Evolutionary conservation across 208 protist species (phyloP).

Genomic region (Acanthamoeba lugdunensis): DNA sequence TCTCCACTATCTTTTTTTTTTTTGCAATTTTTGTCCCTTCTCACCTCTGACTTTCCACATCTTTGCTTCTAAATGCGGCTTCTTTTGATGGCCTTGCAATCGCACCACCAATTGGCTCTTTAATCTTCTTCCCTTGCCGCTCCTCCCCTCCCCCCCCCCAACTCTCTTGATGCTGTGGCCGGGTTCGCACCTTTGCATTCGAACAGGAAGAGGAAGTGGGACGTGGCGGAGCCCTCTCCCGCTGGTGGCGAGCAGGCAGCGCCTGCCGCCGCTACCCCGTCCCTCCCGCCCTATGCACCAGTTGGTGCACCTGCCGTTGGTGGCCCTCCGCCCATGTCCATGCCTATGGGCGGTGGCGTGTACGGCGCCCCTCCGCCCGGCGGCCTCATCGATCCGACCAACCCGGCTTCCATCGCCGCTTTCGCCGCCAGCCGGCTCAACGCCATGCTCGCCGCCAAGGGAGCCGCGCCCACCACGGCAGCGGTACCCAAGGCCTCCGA

Average conservation of each 20-base stretch:
- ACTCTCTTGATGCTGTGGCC: not conserved
- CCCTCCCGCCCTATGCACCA: too few species aligned
- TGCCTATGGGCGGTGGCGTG: not conserved
- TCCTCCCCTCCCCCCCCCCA: not conserved
- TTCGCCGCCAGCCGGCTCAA: conserved; percentile 22
- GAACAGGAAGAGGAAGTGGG: conserved; percentile 58
- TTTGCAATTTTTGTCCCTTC: not conserved
- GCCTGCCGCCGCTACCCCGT: not conserved
- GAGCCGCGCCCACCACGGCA: not conserved
- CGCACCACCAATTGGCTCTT: not conserved
- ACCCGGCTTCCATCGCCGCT: conserved; percentile 35
- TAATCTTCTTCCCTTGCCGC: not conserved
- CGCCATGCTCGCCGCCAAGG: conserved; percentile 60
- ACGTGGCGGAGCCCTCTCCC: conserved; percentile 10
- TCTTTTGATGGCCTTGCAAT: not conserved
- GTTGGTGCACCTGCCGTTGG: not conserved
- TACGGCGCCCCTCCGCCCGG: not conserved
- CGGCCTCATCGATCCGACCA: not conserved
- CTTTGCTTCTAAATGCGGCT: not conserved
- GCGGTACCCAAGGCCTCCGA: not conserved
- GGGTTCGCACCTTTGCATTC: not conserved
- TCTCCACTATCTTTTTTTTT: not conserved
- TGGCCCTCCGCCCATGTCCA: too few species aligned
- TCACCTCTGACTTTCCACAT: too few species aligned
- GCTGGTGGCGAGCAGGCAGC: not conserved